Base-by-base conservation (phyloP, 192 early-diverging fungal species). In the Ambispora gerdemannii region DNA sequence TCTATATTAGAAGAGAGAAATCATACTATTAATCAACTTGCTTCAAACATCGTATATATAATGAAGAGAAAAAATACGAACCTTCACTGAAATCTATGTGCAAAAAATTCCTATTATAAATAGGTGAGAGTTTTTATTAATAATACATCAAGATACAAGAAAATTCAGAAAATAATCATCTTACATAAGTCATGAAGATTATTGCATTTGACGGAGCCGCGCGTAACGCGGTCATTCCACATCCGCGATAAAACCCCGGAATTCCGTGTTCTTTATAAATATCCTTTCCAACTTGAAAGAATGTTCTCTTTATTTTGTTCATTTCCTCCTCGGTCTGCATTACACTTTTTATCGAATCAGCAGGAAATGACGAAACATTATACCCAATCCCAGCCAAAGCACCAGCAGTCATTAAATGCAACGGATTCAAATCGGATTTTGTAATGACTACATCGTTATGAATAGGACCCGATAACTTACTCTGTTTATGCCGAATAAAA, bases 111-210 rank as follows among this genome's bases (percentile, higher is more conserved):
- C n/a, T n/a, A n/a, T n/a, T n/a, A n/a, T n/a, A n/a, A n/a, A n/a
- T n/a, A n/a, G n/a, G n/a, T n/a, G n/a, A n/a, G n/a, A n/a, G n/a
- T n/a, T n/a, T n/a, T n/a, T n/a, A n/a, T n/a, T n/a, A n/a, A n/a
- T n/a, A n/a, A n/a, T n/a, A n/a, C n/a, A n/a, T n/a, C n/a, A n/a
- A n/a, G n/a, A n/a, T n/a, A n/a, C n/a, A n/a, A n/a, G n/a, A n/a
- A n/a, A n/a, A n/a, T n/a, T n/a, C n/a, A n/a, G n/a, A n/a, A n/a
- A n/a, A n/a, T n/a, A n/a, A n/a, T n/a, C n/a, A n/a, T n/a, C 88
- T 87, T 81, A 89, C 96, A 83, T 95, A 99, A 1, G 94, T 96
- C 79, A 93, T 85, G 76, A 99, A 99, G 72, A 99, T 97, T 53
- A 93, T 89, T 10, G 92, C 97, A 73, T 89, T 94, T n/a, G 95